These are phyloP conservation scores for Blastobotrys mokoenaii DNA, from an alignment of 805 yeast species.

Conservation along the genomic window DNA sequence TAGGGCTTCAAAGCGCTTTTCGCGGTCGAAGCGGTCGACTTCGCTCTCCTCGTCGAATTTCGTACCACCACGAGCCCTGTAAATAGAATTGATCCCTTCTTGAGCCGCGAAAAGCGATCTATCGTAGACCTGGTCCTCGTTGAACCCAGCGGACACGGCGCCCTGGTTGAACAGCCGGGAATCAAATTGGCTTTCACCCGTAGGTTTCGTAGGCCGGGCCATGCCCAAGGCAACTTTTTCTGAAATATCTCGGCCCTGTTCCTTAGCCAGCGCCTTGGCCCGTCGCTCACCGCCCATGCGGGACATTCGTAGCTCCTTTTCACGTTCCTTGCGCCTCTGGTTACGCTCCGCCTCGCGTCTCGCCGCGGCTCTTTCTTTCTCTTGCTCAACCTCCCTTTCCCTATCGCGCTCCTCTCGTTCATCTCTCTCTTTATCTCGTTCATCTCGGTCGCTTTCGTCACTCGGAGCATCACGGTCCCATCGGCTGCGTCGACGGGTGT, in stretches of 20 bases:
- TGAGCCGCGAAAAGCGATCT: slow-evolving; percentile 48
- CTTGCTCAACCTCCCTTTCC: not conserved
- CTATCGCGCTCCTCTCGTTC: not conserved
- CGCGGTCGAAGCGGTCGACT: slow-evolving; percentile 17
- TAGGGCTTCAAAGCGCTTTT: slow-evolving; percentile 24
- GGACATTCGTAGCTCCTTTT: slow-evolving; percentile 36
- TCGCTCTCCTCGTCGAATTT: slow-evolving; percentile 23
- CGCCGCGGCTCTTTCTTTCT: slow-evolving; percentile 15
- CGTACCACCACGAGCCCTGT: slow-evolving; percentile 32
- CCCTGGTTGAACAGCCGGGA: slow-evolving; percentile 47
- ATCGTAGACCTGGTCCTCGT: slow-evolving; percentile 48
- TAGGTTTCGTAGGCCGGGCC: slow-evolving; percentile 30
- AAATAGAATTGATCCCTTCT: slow-evolving; percentile 42
- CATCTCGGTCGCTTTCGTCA: not conserved
- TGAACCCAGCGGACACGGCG: slow-evolving; percentile 26
- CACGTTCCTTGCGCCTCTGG: slow-evolving; percentile 40
- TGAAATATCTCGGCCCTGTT: slow-evolving; percentile 41
- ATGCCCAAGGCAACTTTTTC: slow-evolving; percentile 48
- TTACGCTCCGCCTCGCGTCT: slow-evolving; percentile 34
- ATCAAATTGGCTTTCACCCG: slow-evolving; percentile 44
- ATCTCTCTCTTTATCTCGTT: no score
- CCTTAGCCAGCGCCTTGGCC: slow-evolving; percentile 35
- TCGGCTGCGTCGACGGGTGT: not conserved
- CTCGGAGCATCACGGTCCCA: not conserved
- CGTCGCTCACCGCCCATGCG: slow-evolving; percentile 39